phyloP scores from a whole-genome alignment of 768 basidiomycete species.

The Leucocoprinus birnbaumii region DNA sequence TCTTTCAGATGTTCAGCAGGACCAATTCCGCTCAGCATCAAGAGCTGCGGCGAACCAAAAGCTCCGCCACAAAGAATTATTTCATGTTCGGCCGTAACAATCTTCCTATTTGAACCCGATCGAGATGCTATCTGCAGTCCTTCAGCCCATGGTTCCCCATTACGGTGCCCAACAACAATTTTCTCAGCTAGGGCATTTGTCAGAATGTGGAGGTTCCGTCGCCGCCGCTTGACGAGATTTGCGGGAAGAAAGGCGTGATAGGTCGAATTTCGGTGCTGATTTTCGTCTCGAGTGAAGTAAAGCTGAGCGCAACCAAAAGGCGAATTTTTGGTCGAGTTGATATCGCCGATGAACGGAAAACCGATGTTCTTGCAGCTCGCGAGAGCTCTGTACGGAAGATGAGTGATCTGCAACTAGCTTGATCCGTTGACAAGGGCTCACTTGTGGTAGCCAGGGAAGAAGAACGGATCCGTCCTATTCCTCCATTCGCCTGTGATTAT shows the following conservation, averaged over 20 bases:
- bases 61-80: constrained; percentile 44
- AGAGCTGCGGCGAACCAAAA: constrained; percentile 62
- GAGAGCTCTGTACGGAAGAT: constrained; percentile 33
- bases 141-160: constrained; percentile 37
- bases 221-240: constrained; percentile 52
- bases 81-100: constrained; percentile 51
- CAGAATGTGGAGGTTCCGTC: constrained; percentile 59
- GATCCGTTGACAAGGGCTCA: constrained; percentile 24
- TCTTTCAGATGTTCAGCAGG: constrained; percentile 54
- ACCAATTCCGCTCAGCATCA: constrained; percentile 80
- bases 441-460: constrained; percentile 51
- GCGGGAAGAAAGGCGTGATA: constrained; percentile 68
- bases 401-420: constrained; percentile 18
- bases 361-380: constrained; percentile 50
- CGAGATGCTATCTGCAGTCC: constrained; percentile 58
- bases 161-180: constrained; percentile 43
- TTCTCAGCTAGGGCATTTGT: constrained; percentile 54
- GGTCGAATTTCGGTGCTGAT: constrained; percentile 53
- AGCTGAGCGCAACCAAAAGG: constrained; percentile 3
- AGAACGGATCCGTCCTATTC: constrained; percentile 49
- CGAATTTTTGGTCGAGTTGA: constrained; percentile 57
- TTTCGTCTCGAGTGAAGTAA: constrained; percentile 26
- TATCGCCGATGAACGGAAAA: constrained; percentile 56
- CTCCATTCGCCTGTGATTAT: constrained; percentile 41
- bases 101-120: constrained; percentile 33